Conservation (phyloP, 1,284 basidiomycete genomes). For the Trametes hirsuta region DNA sequence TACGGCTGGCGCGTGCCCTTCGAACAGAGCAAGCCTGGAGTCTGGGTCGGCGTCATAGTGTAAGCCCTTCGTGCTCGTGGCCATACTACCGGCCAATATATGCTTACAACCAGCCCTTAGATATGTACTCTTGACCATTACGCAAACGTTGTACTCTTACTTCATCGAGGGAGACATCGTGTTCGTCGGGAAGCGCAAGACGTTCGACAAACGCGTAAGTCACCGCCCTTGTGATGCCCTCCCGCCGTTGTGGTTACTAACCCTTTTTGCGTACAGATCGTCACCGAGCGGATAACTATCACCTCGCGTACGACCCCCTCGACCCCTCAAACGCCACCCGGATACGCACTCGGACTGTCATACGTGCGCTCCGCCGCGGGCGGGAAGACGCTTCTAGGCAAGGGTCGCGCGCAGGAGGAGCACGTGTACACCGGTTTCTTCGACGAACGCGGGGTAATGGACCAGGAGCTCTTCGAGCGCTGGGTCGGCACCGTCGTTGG, state of each 20-base stretch:
- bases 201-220: slow-evolving; percentile 78
- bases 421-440: slow-evolving; percentile 70
- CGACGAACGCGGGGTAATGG: slow-evolving; percentile 69
- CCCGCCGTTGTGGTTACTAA: background rate
- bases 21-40: slow-evolving; percentile 79
- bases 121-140: slow-evolving; percentile 69
- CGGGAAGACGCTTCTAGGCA: slow-evolving; percentile 75
- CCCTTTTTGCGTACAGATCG: slow-evolving; percentile 53
- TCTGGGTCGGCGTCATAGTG: slow-evolving; percentile 79
- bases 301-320: slow-evolving; percentile 64
- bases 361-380: slow-evolving; percentile 77
- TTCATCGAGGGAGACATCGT: slow-evolving; percentile 82
- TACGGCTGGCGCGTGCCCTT: slow-evolving; percentile 89
- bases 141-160: slow-evolving; percentile 79
- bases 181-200: slow-evolving; percentile 83
- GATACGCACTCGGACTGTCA: slow-evolving; percentile 62
- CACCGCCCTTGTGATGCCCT: background rate
- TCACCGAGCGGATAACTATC: slow-evolving; percentile 80
- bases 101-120: slow-evolving; percentile 52
- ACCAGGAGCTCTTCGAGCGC: slow-evolving; percentile 67
- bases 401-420: slow-evolving; percentile 56
- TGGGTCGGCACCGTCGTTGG: slow-evolving; percentile 73
- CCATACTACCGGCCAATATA: slow-evolving; percentile 39
- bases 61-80: slow-evolving; percentile 41
- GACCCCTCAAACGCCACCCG: slow-evolving; percentile 48